Conservation (phyloP, 2,329 filamentous ascomycete genomes). For the Helminthosporium solani region DNA sequence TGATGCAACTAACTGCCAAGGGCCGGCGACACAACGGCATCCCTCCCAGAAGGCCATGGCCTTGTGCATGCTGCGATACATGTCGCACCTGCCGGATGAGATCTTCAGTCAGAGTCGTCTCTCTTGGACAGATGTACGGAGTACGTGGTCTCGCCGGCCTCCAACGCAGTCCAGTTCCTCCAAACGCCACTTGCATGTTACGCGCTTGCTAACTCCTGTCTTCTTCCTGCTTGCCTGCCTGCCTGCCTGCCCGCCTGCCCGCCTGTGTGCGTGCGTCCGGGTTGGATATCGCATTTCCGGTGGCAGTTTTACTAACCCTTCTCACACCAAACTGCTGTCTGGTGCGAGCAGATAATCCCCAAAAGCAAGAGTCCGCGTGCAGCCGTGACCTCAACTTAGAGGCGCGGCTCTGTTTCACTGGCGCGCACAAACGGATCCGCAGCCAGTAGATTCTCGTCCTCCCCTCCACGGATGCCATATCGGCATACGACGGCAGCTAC, state of each 20-base stretch:
- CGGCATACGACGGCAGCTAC: conserved; percentile 7
- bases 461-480: conserved; percentile 8
- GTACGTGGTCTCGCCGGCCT: conserved; percentile 1
- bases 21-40: conserved; percentile 7
- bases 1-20: conserved; percentile 8
- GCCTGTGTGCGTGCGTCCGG: conserved; percentile 1
- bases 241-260: too few relatives aligned
- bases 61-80: background rate
- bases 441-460: conserved; percentile 11
- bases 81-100: conserved; percentile 11
- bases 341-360: conserved; percentile 11
- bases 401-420: conserved; percentile 28
- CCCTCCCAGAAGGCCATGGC: conserved; percentile 3
- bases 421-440: conserved; percentile 20
- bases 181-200: conserved; percentile 6
- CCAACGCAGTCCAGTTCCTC: conserved; percentile 12
- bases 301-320: background rate
- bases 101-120: background rate
- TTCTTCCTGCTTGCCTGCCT: conserved; percentile 4
- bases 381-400: conserved; percentile 19
- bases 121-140: conserved; percentile 4
- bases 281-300: background rate
- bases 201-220: background rate
- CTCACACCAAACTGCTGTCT: conserved; percentile 8
- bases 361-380: conserved; percentile 25